These are phyloP conservation scores for Powellomyces hirtus DNA, from an alignment of 192 early-diverging fungal species.

Conservation along the genomic window DNA sequence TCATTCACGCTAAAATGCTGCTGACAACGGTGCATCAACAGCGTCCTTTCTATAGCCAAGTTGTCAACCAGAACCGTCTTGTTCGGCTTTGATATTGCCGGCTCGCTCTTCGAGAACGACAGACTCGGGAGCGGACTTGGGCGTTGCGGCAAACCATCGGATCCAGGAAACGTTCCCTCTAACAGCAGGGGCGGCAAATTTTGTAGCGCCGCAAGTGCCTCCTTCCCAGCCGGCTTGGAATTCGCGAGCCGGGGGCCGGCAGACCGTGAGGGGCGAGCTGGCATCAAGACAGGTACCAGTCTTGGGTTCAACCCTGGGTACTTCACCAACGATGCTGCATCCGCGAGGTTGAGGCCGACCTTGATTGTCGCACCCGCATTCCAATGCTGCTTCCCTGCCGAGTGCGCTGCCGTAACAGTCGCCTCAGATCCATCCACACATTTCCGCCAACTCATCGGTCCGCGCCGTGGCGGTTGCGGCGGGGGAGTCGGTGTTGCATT, in stretches of 20 bases:
- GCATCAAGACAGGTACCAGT: not conserved
- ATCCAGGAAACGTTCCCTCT: not conserved
- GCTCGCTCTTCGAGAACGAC: not conserved
- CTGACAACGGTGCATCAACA: not conserved
- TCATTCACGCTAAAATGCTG: not conserved
- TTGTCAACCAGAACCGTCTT: not conserved
- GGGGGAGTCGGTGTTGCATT: not conserved
- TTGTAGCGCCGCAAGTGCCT: not conserved
- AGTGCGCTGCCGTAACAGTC: not conserved
- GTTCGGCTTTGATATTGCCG: not conserved
- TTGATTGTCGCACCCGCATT: constrained; percentile 5
- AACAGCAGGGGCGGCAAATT: not conserved
- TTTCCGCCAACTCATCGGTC: not conserved
- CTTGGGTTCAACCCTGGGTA: not conserved
- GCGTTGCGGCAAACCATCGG: not conserved
- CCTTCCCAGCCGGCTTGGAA: not conserved
- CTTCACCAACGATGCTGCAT: constrained; percentile 1
- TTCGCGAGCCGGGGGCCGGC: not conserved
- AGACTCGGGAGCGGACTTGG: not conserved
- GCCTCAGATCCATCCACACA: too few relatives aligned
- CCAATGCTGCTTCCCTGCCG: not conserved
- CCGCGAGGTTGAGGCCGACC: constrained; percentile 2
- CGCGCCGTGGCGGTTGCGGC: not conserved
- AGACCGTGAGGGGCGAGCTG: not conserved
- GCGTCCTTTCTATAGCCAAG: not conserved